These are phyloP conservation scores for Tricholoma flavovirens DNA, from an alignment of 768 basidiomycete genomes.

Conservation along the genomic window DNA sequence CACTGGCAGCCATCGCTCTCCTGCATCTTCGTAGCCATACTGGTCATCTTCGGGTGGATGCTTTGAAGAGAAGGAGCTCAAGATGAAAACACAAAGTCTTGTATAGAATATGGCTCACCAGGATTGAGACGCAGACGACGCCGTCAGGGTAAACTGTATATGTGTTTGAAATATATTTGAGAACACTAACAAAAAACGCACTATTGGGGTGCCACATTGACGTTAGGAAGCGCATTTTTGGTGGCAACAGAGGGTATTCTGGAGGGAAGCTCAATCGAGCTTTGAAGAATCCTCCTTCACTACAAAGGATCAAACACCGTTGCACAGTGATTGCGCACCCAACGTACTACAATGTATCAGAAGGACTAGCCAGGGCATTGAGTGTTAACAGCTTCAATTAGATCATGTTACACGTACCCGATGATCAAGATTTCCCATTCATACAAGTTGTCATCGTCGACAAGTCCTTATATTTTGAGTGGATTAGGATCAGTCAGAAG, in stretches of 20 bases:
- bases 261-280: conserved; percentile 84
- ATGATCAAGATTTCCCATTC: conserved; percentile 98
- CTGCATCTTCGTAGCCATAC: conserved; percentile 94
- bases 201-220: conserved; percentile 99
- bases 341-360: conserved; percentile 86
- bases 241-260: conserved; percentile 87
- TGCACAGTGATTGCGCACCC: neutral
- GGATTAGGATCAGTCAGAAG: conserved; percentile 22
- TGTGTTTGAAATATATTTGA: conserved; percentile 5
- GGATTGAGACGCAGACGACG: conserved; percentile 91
- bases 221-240: conserved; percentile 94
- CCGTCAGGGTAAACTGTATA: conserved; percentile 85
- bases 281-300: conserved; percentile 96
- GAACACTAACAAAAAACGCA: conserved; percentile 28
- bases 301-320: conserved; percentile 22
- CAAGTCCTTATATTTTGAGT: conserved; percentile 55
- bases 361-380: conserved; percentile 51
- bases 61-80: conserved; percentile 32
- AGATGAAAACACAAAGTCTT: neutral
- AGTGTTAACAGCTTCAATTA: conserved; percentile 9
- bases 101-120: conserved; percentile 44
- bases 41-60: conserved; percentile 96
- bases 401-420: conserved; percentile 49
- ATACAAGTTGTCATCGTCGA: conserved; percentile 89
- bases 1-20: conserved; percentile 96